Base-by-base conservation (phyloP, 2,329 filamentous ascomycete species). In the Ophiostoma perfectum region DNA sequence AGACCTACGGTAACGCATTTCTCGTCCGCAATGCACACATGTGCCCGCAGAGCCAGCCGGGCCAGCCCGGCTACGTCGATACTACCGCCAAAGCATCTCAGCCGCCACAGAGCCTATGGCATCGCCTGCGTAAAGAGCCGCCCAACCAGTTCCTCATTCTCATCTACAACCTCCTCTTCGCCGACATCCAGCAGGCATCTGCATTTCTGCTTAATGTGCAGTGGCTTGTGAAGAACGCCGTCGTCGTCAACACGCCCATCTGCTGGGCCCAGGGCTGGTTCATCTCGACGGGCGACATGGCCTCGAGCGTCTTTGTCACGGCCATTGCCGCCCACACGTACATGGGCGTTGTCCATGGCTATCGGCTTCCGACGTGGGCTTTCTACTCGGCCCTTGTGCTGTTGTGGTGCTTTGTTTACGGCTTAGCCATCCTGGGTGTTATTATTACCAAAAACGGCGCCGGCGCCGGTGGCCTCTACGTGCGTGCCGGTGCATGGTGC, bases 211-310 rank as follows among this genome's bases (percentile, higher is more conserved):
- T 90, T 65, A 90, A 88, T 70, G 81, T 83, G 4, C 78, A 83
- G 47, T 89, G 88, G 83, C 78, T 90, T 5, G 75, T 77, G 0
- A 75, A 78, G 14, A 80, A 88, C 74, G 80, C 78, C 0, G 82
- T 91, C 16, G 73, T 81, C 1, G 84, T 87, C 0, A 81, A 81
- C 2, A 83, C 82, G 0, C 72, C 79, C 1, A 79, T 83, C 5
- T 91, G 89, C 77, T 84, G 79, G 73, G 82, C 82, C 0, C 89
- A 92, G 75, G 89, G 88, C n/a, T 87, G 88, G 76, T 86, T 91
- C 64, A 80, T 91, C 2, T 88, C 87, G 4, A 85, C 84, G 0
- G 89, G 89, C 42, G 88, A 90, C 74, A 74, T 91, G 67, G 82
- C 87, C 0, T 88, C 85, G 38, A 89, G 87, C 70, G 82, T 88